Conservation (phyloP, 495 filamentous ascomycete species). For the Entonaema liquescens region DNA sequence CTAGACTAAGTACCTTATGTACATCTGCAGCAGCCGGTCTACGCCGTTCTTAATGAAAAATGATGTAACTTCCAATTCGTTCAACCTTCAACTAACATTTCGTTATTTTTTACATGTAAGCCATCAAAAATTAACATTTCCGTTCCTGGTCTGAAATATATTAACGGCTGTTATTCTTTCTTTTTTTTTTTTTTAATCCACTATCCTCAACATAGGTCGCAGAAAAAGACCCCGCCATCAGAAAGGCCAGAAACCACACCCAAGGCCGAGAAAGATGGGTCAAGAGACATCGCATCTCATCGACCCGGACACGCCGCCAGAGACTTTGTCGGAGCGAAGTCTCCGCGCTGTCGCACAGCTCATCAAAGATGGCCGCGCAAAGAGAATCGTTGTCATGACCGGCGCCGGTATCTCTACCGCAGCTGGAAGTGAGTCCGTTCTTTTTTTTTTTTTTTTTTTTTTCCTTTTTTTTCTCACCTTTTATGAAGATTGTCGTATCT, state of each 20-base stretch:
- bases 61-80: slow-evolving; percentile 11
- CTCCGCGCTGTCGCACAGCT: slow-evolving; percentile 77
- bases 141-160: neutral
- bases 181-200: neutral
- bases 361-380: slow-evolving; percentile 72
- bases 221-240: slow-evolving; percentile 41
- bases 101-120: neutral
- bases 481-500: neutral
- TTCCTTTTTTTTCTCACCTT: neutral
- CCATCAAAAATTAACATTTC: neutral
- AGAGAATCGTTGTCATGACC: slow-evolving; percentile 81
- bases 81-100: slow-evolving; percentile 1
- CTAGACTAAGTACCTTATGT: neutral
- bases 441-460: neutral
- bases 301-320: slow-evolving; percentile 68
- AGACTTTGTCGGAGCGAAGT: slow-evolving; percentile 71
- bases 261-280: slow-evolving; percentile 52
- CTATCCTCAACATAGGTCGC: slow-evolving; percentile 44
- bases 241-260: slow-evolving; percentile 43
- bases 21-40: neutral
- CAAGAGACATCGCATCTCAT: slow-evolving; percentile 60
- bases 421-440: slow-evolving; percentile 58
- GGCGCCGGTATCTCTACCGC: slow-evolving; percentile 70
- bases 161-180: neutral
- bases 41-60: slow-evolving; percentile 5